Percentiles rank a stretch among this genome's conserved stretches.
These are phyloP conservation scores for Nicotiana attenuata DNA, from an alignment of 257 asterid genomes.

Conservation along the genomic window DNA sequence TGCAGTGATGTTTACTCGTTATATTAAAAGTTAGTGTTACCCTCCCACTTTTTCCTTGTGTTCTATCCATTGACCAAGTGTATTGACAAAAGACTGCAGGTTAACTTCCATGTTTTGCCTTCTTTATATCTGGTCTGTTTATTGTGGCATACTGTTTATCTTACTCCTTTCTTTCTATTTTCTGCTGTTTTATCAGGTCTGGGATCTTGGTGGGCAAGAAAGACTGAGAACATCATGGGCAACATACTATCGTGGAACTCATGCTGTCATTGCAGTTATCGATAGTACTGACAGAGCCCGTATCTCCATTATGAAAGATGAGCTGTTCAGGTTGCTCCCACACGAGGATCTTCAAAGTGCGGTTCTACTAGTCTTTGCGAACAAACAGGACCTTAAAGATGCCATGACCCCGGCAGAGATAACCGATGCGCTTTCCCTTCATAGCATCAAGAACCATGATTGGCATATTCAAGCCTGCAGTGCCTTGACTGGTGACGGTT, in stretches of 20 bases:
- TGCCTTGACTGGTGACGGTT: slow-evolving; percentile 93
- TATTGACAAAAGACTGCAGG: neutral
- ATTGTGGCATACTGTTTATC: neutral
- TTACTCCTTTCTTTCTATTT: neutral
- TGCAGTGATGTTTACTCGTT: neutral
- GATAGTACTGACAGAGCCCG: slow-evolving; percentile 98
- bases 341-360: slow-evolving; percentile 82
- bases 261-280: slow-evolving; percentile 79
- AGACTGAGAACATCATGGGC: slow-evolving; percentile 93
- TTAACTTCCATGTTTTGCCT: neutral
- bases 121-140: neutral
- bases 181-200: slow-evolving; percentile 39
- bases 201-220: slow-evolving; percentile 99
- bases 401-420: slow-evolving; percentile 99
- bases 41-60: neutral
- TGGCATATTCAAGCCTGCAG: slow-evolving; percentile 98
- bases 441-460: slow-evolving; percentile 92
- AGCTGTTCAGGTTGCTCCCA: slow-evolving; percentile 76
- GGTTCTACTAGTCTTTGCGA: slow-evolving; percentile 79
- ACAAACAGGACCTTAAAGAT: slow-evolving; percentile 95
- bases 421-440: slow-evolving; percentile 92
- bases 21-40: neutral
- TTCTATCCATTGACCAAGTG: neutral
- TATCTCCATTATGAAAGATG: slow-evolving; percentile 87
- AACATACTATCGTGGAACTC: slow-evolving; percentile 92